A percentile compares a stretch with the other conserved stretches of the same genome.
These are phyloP conservation scores for Dendrobium officinale DNA, from an alignment of 106 monocot species.

Conservation along the genomic window DNA sequence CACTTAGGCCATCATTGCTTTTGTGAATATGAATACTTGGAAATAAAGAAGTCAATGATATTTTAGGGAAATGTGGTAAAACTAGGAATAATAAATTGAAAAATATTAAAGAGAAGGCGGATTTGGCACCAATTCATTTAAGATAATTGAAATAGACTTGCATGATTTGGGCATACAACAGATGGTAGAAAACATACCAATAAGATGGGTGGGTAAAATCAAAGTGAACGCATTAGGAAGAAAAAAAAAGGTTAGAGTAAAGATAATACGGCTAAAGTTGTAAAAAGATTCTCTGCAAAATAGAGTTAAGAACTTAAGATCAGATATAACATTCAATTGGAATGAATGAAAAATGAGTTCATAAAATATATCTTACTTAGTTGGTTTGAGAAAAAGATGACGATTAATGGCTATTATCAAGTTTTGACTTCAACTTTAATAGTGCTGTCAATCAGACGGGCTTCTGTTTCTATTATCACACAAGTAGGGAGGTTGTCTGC, in stretches of 20 bases:
- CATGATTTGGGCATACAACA: background rate
- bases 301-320: background rate
- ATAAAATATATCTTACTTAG: background rate
- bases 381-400: background rate
- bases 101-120: background rate
- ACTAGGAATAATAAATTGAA: background rate
- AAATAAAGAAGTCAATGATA: background rate
- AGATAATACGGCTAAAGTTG: background rate
- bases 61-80: background rate
- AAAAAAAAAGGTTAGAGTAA: background rate
- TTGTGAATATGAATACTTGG: background rate
- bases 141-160: background rate
- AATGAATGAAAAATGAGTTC: slow-evolving; percentile 1
- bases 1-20: background rate
- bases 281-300: background rate
- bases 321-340: background rate
- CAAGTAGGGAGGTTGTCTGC: background rate
- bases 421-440: background rate
- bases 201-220: background rate
- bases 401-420: background rate
- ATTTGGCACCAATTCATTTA: background rate
- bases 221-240: background rate
- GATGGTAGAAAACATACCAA: background rate
- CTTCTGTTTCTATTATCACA: background rate
- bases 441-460: background rate